Percentiles rank a stretch among this genome's conserved stretches.
phyloP scores from a whole-genome alignment of 805 yeast genomes.

The Saccharomycopsis sp. region DNA sequence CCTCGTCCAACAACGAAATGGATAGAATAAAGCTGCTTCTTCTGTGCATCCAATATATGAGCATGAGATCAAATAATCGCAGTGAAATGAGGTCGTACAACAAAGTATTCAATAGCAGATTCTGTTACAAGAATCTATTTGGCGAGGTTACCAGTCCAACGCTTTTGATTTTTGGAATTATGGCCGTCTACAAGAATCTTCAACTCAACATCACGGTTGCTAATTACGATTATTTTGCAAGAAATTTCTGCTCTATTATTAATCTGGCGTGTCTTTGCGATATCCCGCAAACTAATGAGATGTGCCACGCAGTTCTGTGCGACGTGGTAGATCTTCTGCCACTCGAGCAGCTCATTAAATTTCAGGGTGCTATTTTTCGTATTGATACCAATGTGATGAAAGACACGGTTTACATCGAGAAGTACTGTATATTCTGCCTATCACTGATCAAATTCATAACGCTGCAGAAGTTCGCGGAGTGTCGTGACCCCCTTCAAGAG shows the following conservation, averaged over 20 bases:
- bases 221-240: not conserved
- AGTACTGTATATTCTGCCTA: not conserved
- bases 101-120: not conserved
- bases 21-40: not conserved
- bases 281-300: not conserved
- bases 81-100: conserved; percentile 29
- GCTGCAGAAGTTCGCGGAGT: not conserved
- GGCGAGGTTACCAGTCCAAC: not conserved
- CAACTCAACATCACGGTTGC: not conserved
- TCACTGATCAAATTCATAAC: not conserved
- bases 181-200: not conserved
- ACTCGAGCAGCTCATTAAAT: not conserved
- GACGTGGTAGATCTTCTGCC: not conserved
- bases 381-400: not conserved
- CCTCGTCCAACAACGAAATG: not conserved
- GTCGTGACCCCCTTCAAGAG: not conserved
- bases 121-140: not conserved
- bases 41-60: not conserved
- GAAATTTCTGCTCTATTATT: not conserved
- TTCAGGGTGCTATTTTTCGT: not conserved
- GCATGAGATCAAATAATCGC: not conserved
- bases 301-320: not conserved
- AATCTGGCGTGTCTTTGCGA: not conserved
- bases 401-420: not conserved
- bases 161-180: not conserved